Percentiles rank a stretch among this genome's conserved stretches.
Evolutionary conservation across 768 basidiomycete genomes (phyloP).

Genomic region (Sporobolomyces roseus): DNA sequence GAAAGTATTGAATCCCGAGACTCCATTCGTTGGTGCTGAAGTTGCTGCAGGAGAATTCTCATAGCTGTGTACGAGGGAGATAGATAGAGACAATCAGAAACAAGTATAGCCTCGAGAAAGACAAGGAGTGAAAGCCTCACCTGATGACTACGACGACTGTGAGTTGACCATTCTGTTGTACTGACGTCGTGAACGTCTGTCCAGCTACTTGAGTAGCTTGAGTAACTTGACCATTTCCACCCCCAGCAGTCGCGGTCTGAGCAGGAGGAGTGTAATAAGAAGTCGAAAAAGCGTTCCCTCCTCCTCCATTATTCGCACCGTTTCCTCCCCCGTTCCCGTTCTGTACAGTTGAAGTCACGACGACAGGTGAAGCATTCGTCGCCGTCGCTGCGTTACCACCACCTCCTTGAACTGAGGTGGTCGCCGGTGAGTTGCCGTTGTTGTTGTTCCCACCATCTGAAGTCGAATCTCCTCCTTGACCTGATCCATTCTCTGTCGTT

Average conservation of each 20-base stretch:
- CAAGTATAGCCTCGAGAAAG: no score
- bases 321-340: slow-evolving; percentile 3
- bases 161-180: neutral
- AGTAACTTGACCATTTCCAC: neutral
- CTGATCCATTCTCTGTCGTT: no score
- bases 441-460: no score
- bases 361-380: neutral
- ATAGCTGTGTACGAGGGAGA: neutral
- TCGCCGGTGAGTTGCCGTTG: no score
- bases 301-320: neutral
- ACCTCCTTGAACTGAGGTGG: no score
- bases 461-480: neutral
- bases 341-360: neutral
- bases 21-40: neutral
- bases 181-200: slow-evolving; percentile 1
- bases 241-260: no score
- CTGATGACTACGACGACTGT: slow-evolving; percentile 19
- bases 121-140: neutral
- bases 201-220: neutral
- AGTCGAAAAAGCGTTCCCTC: neutral
- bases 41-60: neutral
- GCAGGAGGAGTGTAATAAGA: slow-evolving; percentile 1
- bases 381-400: neutral
- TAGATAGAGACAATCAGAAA: neutral
- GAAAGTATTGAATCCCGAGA: neutral